A percentile compares a stretch with the other conserved stretches of the same genome.
Conservation (phyloP, 2,329 filamentous ascomycete genomes). For the Chaetomium strumarium region DNA sequence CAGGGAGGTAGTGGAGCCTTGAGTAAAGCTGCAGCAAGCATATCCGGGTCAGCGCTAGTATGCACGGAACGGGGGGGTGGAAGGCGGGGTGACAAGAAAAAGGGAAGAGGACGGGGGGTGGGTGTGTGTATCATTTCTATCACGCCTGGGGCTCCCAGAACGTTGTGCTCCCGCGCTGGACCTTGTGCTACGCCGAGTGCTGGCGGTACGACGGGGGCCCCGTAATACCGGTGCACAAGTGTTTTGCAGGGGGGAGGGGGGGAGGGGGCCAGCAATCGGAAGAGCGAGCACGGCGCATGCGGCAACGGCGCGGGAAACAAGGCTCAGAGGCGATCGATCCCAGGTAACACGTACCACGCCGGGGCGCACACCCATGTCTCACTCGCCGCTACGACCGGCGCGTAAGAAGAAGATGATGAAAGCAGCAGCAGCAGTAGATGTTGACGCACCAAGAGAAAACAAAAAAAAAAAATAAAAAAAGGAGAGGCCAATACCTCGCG, state of each 20-base stretch:
- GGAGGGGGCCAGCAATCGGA: constrained; percentile 34
- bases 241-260: constrained; percentile 38
- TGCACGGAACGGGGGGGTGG: constrained; percentile 12
- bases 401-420: constrained; percentile 2
- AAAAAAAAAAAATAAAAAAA: neutral
- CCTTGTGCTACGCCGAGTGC: constrained; percentile 20
- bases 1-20: constrained; percentile 47
- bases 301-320: constrained; percentile 31
- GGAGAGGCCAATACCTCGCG: neutral
- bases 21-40: constrained; percentile 44
- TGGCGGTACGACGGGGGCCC: constrained; percentile 13
- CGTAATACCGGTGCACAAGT: constrained; percentile 25
- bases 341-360: constrained; percentile 33
- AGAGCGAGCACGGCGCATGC: constrained; percentile 34
- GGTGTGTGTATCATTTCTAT: constrained; percentile 9
- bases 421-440: neutral
- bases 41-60: constrained; percentile 29
- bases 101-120: neutral
- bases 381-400: constrained; percentile 11
- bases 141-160: constrained; percentile 13
- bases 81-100: neutral
- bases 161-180: constrained; percentile 17
- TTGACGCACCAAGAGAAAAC: constrained; percentile 3
- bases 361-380: constrained; percentile 34
- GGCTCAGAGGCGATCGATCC: constrained; percentile 28